Base-by-base conservation (phyloP, 2,329 filamentous ascomycete species). In the Canariomyces notabilis region DNA sequence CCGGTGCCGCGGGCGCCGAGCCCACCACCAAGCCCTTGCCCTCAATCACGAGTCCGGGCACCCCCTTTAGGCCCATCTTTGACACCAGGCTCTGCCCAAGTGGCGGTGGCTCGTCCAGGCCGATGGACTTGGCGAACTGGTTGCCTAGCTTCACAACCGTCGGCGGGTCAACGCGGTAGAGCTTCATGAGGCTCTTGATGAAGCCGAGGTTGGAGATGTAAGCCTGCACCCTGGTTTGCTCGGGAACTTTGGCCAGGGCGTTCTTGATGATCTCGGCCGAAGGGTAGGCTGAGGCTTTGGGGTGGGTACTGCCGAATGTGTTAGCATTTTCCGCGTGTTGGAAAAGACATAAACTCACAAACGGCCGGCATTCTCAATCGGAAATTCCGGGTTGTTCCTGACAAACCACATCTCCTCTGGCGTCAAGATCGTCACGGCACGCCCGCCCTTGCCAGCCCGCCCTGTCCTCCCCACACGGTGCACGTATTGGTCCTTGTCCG, bases 61-160 rank as follows among this genome's bases (percentile, higher is more conserved):
- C 68, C 7, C 75, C 76, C 50, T 71, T 71, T 38, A 82, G 58
- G 0, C 77, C 77, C 77, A 81, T 81, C 68, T 80, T 81, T 7
- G 69, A 64, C 5, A 78, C 68, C 0, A 67, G 71, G 32, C 59
- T 67, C 60, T 73, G 74, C 50, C 65, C 61, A 1, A 82, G 61
- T 1, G 62, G 37, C 0, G 78, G 78, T 1, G 71, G 65, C 44
- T 74, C 72, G 1, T 70, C 61, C 1, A 68, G 63, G 6, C 70
- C 69, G 3, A 82, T 65, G 1, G 71, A 74, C 0, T 71, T 60
- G 1, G 77, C 76, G 51, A 69, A 78, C 2, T 57, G 57, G 57
- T 81, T 81, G 35, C 67, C 77, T 53, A 76, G 63, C 6, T 59
- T 54, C 0, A 82, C 78, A 4, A 81, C 43, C 7, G 20, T 44